Conservation (phyloP, 2,329 filamentous ascomycete genomes). For the Triangularia verruculosa region DNA sequence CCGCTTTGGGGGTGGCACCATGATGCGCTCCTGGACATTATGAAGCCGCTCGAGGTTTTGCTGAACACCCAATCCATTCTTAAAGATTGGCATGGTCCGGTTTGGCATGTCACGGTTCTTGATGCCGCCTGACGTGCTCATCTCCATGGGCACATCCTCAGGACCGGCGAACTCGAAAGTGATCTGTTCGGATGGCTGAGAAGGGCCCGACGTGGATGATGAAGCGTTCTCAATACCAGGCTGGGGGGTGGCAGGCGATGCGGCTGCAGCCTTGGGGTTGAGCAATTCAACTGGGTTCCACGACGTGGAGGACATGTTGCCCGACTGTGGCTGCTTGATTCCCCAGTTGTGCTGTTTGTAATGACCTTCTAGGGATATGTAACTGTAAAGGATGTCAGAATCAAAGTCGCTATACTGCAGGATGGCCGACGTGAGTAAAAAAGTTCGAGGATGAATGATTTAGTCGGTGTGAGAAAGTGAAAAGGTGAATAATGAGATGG, state of each 20-base stretch:
- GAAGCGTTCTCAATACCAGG: conserved; percentile 14
- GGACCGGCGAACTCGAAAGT: conserved; percentile 45
- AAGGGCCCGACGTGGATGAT: conserved; percentile 28
- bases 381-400: neutral
- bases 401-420: neutral
- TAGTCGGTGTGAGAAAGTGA: neutral
- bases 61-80: conserved; percentile 44
- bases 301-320: conserved; percentile 17
- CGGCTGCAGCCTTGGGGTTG: conserved; percentile 33
- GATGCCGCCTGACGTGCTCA: conserved; percentile 10
- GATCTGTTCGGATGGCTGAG: conserved; percentile 31
- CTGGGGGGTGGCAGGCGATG: conserved; percentile 22
- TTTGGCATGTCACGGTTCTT: conserved; percentile 29
- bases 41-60: conserved; percentile 73
- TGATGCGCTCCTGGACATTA: conserved; percentile 64
- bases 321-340: neutral
- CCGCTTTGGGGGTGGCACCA: conserved; percentile 61
- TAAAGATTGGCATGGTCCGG: conserved; percentile 16
- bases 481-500: neutral
- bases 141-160: conserved; percentile 26
- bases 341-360: neutral
- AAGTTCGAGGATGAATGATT: neutral
- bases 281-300: conserved; percentile 38
- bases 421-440: neutral
- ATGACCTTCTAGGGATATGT: neutral